Evolutionary conservation across 176 grass and related monocot genomes (phyloP).

Genomic region (Oropetium thomaeum): DNA sequence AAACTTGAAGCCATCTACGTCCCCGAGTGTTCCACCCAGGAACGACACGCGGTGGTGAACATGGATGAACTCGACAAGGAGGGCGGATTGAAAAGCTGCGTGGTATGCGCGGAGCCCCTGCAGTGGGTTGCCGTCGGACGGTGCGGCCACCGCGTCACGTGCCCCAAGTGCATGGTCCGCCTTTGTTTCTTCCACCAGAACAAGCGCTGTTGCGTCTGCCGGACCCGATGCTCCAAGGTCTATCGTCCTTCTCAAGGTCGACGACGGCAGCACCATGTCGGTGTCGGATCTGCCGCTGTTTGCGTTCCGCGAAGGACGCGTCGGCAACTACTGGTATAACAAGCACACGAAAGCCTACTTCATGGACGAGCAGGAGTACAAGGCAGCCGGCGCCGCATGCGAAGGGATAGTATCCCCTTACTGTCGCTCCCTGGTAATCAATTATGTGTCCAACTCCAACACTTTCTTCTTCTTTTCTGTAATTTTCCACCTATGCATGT

Average conservation of each 20-base stretch:
- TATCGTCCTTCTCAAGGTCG: neutral
- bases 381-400: neutral
- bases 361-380: neutral
- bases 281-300: neutral
- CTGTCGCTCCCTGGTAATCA: neutral
- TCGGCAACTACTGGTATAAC: neutral
- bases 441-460: too few relatives aligned
- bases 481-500: too few relatives aligned
- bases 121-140: neutral
- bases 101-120: neutral
- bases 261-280: neutral
- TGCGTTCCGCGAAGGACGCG: neutral
- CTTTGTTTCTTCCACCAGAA: neutral
- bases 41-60: too few relatives aligned
- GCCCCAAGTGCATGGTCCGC: neutral
- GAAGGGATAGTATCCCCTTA: neutral
- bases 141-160: neutral
- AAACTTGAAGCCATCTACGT: too few relatives aligned
- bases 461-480: too few relatives aligned
- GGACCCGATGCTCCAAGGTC: neutral
- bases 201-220: neutral
- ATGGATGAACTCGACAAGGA: too few relatives aligned
- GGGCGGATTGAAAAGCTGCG: too few relatives aligned
- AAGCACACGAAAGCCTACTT: neutral
- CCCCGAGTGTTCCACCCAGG: too few relatives aligned